phyloP scores from a whole-genome alignment of 495 filamentous ascomycete genomes.

The Astrothelium macrocarpum region DNA sequence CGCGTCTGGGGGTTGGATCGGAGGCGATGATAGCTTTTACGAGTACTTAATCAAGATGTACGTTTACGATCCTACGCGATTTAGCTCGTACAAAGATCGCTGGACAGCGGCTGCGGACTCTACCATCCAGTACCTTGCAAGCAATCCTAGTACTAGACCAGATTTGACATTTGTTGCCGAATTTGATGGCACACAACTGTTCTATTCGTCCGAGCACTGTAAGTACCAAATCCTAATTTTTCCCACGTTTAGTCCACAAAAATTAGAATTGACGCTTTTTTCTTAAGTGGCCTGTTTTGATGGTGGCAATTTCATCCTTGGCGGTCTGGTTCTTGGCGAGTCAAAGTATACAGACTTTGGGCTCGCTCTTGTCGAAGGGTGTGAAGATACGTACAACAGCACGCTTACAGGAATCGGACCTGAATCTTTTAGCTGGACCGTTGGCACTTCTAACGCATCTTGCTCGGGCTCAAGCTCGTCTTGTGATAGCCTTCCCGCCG shows the following conservation, averaged over 20 bases:
- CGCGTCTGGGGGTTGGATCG: constrained; percentile 64
- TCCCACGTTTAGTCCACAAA: not conserved
- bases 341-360: constrained; percentile 65
- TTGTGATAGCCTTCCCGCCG: constrained; percentile 29
- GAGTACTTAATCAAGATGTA: constrained; percentile 96
- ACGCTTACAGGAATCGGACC: constrained; percentile 71
- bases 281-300: constrained; percentile 59
- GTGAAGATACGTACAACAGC: constrained; percentile 60
- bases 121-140: constrained; percentile 59
- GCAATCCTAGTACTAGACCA: constrained; percentile 58
- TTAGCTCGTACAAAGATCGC: constrained; percentile 53
- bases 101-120: constrained; percentile 75
- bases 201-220: constrained; percentile 42
- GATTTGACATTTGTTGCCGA: constrained; percentile 68
- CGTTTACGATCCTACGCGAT: constrained; percentile 63
- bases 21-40: constrained; percentile 75
- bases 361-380: constrained; percentile 60
- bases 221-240: not conserved
- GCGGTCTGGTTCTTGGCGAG: constrained; percentile 57
- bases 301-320: constrained; percentile 79
- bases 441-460: constrained; percentile 11
- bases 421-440: constrained; percentile 65
- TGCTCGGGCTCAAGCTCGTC: constrained; percentile 20
- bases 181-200: constrained; percentile 41
- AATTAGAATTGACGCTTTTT: not conserved